Evolutionary conservation across 768 basidiomycete genomes (phyloP), one percentile per base, ranked within the genome.

Genomic region (Trametes meyenii): DNA sequence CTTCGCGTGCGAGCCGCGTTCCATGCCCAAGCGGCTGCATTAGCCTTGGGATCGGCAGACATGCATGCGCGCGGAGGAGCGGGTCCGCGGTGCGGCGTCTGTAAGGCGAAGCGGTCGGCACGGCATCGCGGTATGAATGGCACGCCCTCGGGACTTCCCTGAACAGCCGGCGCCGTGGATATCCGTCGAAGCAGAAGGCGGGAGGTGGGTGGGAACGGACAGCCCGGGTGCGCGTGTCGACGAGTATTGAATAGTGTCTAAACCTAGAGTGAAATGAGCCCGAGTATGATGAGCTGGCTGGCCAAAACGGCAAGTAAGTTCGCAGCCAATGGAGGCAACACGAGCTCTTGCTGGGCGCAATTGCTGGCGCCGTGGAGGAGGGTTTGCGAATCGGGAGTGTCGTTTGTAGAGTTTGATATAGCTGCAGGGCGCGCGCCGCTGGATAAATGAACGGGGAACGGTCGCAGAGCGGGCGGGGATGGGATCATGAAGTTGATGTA

Each of bases 181-280:
- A 24, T 48, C 60, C 26, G 52, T 16, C 23, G 52, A 54, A 53
- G 53, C 38, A n/a, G 45, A 49, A 33, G 26, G 33, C 44, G 36
- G 42, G 44, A 29, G 14, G 43, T n/a, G 24, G 43, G 58, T 50
- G 57, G 42, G 57, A 60, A 49, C 46, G 26, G 29, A 33, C 29
- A 33, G 29, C 29, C 46, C 16, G 46, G 40, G 51, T 10, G 48
- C 14, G 48, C 36, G n/a, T 23, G 5, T 42, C 48, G 48, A 33
- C 50, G 60, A 55, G 39, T 33, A 45, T 46, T 56, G 60, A 55
- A 45, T 42, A 45, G 53, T 56, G 61, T 43, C 55, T 62, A 62
- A 62, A 56, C 40, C n/a, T 46, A 56, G 54, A 43, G 55, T 51
- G 43, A 50, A 43, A 12, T 19, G 53, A 11, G 38, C 17, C 46